phyloP scores from a whole-genome alignment of 2,329 filamentous ascomycete genomes.

The Albophoma yamanashiensis region DNA sequence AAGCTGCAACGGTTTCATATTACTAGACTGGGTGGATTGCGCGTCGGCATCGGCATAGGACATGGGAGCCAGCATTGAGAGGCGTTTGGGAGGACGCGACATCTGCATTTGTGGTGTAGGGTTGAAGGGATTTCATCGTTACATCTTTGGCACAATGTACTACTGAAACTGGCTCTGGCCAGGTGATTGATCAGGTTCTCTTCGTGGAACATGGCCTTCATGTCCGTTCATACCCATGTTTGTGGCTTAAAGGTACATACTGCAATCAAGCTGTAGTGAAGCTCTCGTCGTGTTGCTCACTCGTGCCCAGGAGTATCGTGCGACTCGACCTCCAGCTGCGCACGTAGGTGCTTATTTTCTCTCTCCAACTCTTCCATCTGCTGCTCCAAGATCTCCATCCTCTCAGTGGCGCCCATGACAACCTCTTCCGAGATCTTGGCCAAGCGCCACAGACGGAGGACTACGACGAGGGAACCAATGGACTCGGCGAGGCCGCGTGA shows the following conservation, averaged over 20 bases:
- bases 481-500: conserved; percentile 50
- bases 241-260: background rate
- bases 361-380: conserved; percentile 39
- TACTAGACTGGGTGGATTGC: conserved; percentile 9
- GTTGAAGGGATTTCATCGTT: background rate
- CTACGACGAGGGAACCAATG: conserved; percentile 54
- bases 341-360: conserved; percentile 25
- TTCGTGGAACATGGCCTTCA: background rate
- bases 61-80: conserved; percentile 23
- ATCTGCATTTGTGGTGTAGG: conserved; percentile 9
- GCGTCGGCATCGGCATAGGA: conserved; percentile 21
- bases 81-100: conserved; percentile 25
- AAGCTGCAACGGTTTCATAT: conserved; percentile 2
- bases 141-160: background rate
- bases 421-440: conserved; percentile 64
- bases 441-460: conserved; percentile 57
- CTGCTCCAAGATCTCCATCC: conserved; percentile 46
- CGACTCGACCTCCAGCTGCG: conserved; percentile 8
- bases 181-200: background rate
- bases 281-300: background rate
- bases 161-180: background rate
- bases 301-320: conserved; percentile 7
- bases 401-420: conserved; percentile 49
- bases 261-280: background rate
- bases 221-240: background rate